phyloP scores from a whole-genome alignment of 495 filamentous ascomycete genomes.

The Aspergillus affinis region DNA sequence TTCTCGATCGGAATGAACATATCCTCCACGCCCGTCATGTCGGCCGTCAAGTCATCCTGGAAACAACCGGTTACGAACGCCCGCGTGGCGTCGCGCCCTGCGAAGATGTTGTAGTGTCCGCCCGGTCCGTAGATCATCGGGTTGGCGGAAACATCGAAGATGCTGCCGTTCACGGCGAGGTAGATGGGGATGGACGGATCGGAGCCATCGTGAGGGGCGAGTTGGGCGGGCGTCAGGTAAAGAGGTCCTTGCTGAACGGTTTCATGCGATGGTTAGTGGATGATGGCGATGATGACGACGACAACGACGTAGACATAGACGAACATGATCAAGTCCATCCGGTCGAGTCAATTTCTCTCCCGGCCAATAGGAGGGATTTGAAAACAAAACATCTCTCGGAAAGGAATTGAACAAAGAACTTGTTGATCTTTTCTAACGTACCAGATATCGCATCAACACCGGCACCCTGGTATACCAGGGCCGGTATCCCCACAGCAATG shows the following conservation, averaged over 20 bases:
- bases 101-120: constrained; percentile 84
- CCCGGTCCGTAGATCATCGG: constrained; percentile 81
- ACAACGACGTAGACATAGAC: background rate
- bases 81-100: constrained; percentile 81
- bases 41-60: constrained; percentile 73
- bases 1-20: constrained; percentile 82
- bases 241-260: constrained; percentile 51
- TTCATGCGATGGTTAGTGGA: constrained; percentile 7
- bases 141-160: constrained; percentile 88
- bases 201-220: constrained; percentile 74
- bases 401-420: constrained; percentile 5
- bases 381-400: background rate
- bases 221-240: constrained; percentile 68
- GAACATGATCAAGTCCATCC: too few relatives aligned
- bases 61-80: constrained; percentile 99
- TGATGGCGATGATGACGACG: background rate
- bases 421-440: constrained; percentile 30
- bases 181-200: constrained; percentile 78
- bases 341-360: too few relatives aligned
- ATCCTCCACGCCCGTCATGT: constrained; percentile 82
- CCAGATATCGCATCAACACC: constrained; percentile 62
- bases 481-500: constrained; percentile 65
- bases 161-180: constrained; percentile 86
- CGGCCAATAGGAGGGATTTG: background rate
- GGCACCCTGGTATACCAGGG: constrained; percentile 66